phyloP scores from a whole-genome alignment of 2,329 filamentous ascomycete genomes.

The Parafenestella ontariensis region DNA sequence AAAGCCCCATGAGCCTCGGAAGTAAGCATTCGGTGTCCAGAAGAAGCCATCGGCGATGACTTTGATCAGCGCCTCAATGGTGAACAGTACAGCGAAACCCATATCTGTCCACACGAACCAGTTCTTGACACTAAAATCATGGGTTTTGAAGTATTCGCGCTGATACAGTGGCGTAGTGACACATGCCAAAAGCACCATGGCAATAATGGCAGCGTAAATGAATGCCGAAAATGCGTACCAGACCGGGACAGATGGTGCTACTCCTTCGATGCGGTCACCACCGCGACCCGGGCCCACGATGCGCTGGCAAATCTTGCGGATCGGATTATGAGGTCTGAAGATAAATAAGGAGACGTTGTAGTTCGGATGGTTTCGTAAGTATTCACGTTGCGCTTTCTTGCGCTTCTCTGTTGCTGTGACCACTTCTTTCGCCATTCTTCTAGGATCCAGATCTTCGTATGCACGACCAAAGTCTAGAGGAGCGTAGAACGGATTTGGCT shows the following conservation, averaged over 20 bases:
- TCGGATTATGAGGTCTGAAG: conserved; percentile 77
- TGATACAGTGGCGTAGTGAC: conserved; percentile 95
- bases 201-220: conserved; percentile 91
- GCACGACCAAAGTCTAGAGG: conserved; percentile 73
- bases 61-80: conserved; percentile 86
- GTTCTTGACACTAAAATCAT: conserved; percentile 68
- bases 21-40: conserved; percentile 97
- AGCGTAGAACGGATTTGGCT: conserved; percentile 95
- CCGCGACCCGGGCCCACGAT: conserved; percentile 92
- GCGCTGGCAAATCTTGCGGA: conserved; percentile 84
- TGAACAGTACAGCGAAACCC: conserved; percentile 87
- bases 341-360: conserved; percentile 95
- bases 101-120: conserved; percentile 98
- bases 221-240: conserved; percentile 96
- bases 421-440: conserved; percentile 88
- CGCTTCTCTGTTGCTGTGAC: conserved; percentile 82
- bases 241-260: conserved; percentile 83
- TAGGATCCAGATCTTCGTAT: conserved; percentile 82
- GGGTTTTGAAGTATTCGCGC: conserved; percentile 76
- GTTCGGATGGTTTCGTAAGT: conserved; percentile 81
- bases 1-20: conserved; percentile 94
- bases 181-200: conserved; percentile 97
- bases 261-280: conserved; percentile 83
- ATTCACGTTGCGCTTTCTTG: conserved; percentile 89
- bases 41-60: conserved; percentile 94